A percentile compares a stretch with the other conserved stretches of the same genome.
phyloP scores from a whole-genome alignment of 768 basidiomycete genomes.

The Leccinum arenicola region DNA sequence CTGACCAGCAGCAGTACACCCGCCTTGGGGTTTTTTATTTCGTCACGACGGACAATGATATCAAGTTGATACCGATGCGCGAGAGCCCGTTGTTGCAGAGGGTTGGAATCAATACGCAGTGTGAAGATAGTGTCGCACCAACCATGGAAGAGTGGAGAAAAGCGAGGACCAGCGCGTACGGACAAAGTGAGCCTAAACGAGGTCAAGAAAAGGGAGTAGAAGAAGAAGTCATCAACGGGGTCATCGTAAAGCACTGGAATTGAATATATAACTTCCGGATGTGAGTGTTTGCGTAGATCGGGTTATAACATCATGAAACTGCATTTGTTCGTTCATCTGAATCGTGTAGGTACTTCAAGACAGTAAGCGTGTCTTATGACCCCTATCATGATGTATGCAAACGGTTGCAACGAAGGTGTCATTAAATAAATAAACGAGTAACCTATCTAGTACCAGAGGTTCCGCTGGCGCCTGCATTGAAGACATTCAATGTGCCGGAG shows the following conservation, averaged over 20 bases:
- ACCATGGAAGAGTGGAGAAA: not conserved
- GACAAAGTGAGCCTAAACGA: not conserved
- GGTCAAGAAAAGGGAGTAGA: not conserved
- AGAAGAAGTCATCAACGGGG: not conserved
- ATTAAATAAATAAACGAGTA: constrained; percentile 9
- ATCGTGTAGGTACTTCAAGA: not conserved
- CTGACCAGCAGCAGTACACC: not conserved
- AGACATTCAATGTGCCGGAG: constrained; percentile 63
- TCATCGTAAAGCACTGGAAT: not conserved
- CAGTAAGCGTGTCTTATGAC: too few species aligned
- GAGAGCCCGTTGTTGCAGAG: not conserved
- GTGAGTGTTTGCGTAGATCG: too few species aligned
- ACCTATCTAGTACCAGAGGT: constrained; percentile 29
- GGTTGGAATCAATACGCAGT: not conserved
- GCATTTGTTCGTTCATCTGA: not conserved
- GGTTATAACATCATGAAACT: not conserved
- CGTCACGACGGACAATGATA: not conserved
- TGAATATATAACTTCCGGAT: not conserved
- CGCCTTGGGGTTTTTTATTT: not conserved
- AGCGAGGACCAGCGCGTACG: not conserved
- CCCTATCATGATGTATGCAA: too few species aligned
- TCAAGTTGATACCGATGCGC: not conserved
- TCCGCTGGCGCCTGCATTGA: constrained; percentile 52
- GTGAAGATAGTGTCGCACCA: not conserved
- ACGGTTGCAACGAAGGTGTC: not conserved